Base-by-base conservation (phyloP, 2,329 filamentous ascomycete genomes). In the Arthroderma uncinatum region DNA sequence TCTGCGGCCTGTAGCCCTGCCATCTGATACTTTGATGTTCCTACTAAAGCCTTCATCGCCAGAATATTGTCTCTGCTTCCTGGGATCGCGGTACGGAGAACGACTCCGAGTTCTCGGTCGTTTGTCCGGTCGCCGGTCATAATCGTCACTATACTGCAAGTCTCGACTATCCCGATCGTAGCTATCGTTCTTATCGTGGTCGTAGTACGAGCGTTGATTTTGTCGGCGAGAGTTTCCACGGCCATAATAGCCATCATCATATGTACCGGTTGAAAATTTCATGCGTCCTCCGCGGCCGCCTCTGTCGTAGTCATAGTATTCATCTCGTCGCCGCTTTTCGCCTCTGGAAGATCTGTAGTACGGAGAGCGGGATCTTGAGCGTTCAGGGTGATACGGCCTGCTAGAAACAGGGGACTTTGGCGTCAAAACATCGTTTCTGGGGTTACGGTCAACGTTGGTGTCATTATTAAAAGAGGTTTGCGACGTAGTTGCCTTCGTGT, bases 391-490 rank as follows among this genome's bases (percentile, higher is more conserved):
- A 82, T 81, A 81, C 62, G 82, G 82, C 68, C 73, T 74, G 64
- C 73, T 75, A 68, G 81, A 80, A 65, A 75, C 69, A 60, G 70
- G 66, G 63, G 70, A 72, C 78, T 78, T 81, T 71, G 74, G 63
- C 57, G 68, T 68, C 62, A 73, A 67, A 66, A 66, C 66, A 78
- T 80, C 82, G 76, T 75, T 80, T 91, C 89, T 95, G 87, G 86
- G 82, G 80, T 79, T 83, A 82, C 86, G 87, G 89, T 95, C 87
- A 95, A 95, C 85, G 82, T 81, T 84, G 82, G 78, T 84, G 85
- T 83, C 81, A 81, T 84, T 82, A 81, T 84, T 82, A 80, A 81
- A 76, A 74, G 80, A 80, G 79, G 80, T 78, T 80, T 84, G 82
- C 84, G 86, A 78, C 74, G 74, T 85, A 88, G 86, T 87, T 93